Evolutionary conservation across 1,139 yeast genomes (phyloP).

Genomic region (Candida anutae): DNA sequence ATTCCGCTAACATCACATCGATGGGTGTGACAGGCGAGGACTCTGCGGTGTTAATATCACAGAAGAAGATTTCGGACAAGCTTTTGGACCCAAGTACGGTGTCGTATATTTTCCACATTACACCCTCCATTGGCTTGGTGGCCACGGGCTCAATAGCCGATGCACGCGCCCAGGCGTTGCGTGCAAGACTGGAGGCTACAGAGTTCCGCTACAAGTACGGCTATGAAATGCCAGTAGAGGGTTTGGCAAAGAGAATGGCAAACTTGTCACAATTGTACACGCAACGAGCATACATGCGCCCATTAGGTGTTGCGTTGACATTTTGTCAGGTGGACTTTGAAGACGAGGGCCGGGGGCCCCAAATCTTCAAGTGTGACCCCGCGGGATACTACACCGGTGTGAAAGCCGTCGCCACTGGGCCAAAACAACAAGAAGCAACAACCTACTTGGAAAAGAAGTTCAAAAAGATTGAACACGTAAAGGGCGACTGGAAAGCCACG

Average conservation of each 20-base stretch:
- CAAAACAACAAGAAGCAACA: constrained; percentile 93
- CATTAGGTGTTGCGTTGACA: constrained; percentile 88
- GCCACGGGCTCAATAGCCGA: constrained; percentile 97
- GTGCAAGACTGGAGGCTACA: constrained; percentile 92
- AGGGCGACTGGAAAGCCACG: constrained; percentile 83
- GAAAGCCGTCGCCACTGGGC: constrained; percentile 92
- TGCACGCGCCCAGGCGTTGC: constrained; percentile 81
- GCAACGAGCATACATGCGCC: constrained; percentile 99
- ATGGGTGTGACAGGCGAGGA: constrained; percentile 83
- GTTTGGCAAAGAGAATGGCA: constrained; percentile 90
- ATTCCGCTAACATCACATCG: constrained; percentile 84
- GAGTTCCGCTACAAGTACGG: constrained; percentile 93
- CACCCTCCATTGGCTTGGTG: constrained; percentile 79
- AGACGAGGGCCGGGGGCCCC: constrained; percentile 89
- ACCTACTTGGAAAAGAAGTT: constrained; percentile 87
- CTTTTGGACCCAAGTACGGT: constrained; percentile 81
- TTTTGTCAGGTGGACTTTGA: constrained; percentile 54
- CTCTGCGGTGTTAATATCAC: constrained; percentile 85
- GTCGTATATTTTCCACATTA: constrained; percentile 74
- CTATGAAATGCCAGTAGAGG: constrained; percentile 94
- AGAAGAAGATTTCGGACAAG: constrained; percentile 94
- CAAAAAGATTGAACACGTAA: constrained; percentile 64
- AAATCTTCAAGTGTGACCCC: constrained; percentile 88
- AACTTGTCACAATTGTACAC: constrained; percentile 91
- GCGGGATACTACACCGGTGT: constrained; percentile 93